Evolutionary conservation across 495 filamentous ascomycete genomes (phyloP), one percentile per base, ranked within the genome.

Genomic region (Xylaria castorea): DNA sequence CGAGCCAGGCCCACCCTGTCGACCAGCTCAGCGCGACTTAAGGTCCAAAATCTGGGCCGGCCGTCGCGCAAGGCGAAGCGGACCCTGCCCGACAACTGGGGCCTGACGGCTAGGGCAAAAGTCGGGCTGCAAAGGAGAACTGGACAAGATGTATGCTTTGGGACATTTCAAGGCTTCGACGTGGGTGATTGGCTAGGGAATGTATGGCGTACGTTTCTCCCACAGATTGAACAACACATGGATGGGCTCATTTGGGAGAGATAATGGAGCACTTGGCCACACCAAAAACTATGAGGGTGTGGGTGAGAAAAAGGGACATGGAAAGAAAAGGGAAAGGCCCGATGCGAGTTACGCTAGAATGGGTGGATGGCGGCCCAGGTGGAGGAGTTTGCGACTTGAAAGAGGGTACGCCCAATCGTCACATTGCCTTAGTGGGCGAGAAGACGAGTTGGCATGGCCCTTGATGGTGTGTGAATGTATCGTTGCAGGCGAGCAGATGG

Each of bases 1-100:
- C 78, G 80, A 83, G 80, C 81, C 77, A 82, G 84, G 81, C 80
- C 83, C 83, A 86, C 83, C 83, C 75, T 78, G 78, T 75, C 74
- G 76, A 80, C 78, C 78, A 80, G 78, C 78, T 80, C 78, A 76
- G 76, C 76, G 71, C 65, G 46, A 76, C 70, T 75, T 65, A 58
- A 78, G 75, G 77, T 78, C 73, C 71, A 75, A 80, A 74, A 78
- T 72, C 71, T 64, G 75, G 74, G 74, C 74, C 71, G 77, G 76
- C 76, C 69, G 78, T 80, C 76, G 76, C 78, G 76, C 78, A 78
- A 75, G 76, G 78, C 78, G 74, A 78, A 71, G 73, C 34, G 50
- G 70, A 46, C 70, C 75, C 75, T 79, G 76, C 76, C 76, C 74
- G 77, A 79, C 50, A 58, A 67, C 40, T 76, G 77, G 72, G 62